A percentile compares a stretch with the other conserved stretches of the same genome.
Conservation (phyloP, 2,329 filamentous ascomycete genomes). For the Raffaelea arxii region DNA sequence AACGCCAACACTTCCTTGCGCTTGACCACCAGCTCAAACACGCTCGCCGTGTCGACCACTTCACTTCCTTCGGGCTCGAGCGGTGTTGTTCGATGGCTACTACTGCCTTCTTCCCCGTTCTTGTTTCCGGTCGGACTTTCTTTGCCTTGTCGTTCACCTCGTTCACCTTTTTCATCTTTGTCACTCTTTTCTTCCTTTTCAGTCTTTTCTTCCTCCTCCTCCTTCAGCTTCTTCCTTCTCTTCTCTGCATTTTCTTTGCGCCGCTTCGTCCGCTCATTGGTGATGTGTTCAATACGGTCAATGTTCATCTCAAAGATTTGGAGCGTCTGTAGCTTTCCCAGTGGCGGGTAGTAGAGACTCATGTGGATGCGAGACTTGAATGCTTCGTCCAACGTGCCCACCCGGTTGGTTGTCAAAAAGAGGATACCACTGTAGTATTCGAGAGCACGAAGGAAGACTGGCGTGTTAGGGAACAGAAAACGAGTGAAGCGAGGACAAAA, state of each 20-base stretch:
- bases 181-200: no score
- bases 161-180: no score
- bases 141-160: neutral
- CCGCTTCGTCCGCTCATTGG: no score
- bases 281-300: conserved; percentile 6
- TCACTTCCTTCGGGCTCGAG: neutral
- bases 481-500: no score
- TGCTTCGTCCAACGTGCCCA: conserved; percentile 37
- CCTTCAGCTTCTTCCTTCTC: conserved; percentile 3
- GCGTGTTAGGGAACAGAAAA: no score
- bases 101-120: no score
- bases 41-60: neutral
- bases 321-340: conserved; percentile 7
- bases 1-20: conserved; percentile 5
- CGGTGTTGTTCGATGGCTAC: no score
- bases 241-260: no score
- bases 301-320: conserved; percentile 14
- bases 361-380: conserved; percentile 38
- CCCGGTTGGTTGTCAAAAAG: conserved; percentile 41
- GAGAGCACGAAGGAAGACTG: conserved; percentile 34
- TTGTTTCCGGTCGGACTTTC: no score
- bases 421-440: conserved; percentile 38
- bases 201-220: neutral
- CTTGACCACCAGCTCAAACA: conserved; percentile 3
- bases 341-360: conserved; percentile 27